Evolutionary conservation across 176 grass and related monocot species (phyloP).

Genomic region (Luzula sylvatica): DNA sequence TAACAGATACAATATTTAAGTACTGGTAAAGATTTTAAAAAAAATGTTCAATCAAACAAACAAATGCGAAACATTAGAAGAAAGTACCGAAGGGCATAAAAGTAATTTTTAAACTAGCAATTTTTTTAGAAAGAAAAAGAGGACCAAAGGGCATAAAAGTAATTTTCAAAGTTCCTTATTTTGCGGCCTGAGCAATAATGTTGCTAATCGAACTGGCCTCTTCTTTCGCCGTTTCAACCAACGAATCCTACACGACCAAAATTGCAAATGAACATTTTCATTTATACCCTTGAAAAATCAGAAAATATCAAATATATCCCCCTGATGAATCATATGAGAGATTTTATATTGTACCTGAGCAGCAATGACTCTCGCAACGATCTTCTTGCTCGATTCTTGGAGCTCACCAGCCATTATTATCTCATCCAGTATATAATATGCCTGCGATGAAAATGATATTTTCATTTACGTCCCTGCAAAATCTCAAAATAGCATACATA

Average conservation of each 20-base stretch:
- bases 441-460: no score
- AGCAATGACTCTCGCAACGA: slow-evolving; percentile 78
- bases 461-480: no score
- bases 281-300: background rate
- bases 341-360: slow-evolving; percentile 71
- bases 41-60: slow-evolving; percentile 17
- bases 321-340: no score
- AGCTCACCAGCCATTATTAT: slow-evolving; percentile 90
- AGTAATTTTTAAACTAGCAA: background rate
- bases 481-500: background rate
- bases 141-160: background rate
- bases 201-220: slow-evolving; percentile 72
- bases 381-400: slow-evolving; percentile 98
- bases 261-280: background rate
- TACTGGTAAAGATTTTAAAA: no score
- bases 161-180: slow-evolving; percentile 25
- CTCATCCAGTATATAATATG: slow-evolving; percentile 97
- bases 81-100: background rate
- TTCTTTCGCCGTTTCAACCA: slow-evolving; percentile 82
- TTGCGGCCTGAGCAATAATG: slow-evolving; percentile 70
- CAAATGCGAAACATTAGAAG: slow-evolving; percentile 14
- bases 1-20: no score
- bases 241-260: slow-evolving; percentile 35
- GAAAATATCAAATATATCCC: background rate
- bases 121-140: no score